Conservation (phyloP, 108 stramenopile genomes). For the Discostella stelligeroides region DNA sequence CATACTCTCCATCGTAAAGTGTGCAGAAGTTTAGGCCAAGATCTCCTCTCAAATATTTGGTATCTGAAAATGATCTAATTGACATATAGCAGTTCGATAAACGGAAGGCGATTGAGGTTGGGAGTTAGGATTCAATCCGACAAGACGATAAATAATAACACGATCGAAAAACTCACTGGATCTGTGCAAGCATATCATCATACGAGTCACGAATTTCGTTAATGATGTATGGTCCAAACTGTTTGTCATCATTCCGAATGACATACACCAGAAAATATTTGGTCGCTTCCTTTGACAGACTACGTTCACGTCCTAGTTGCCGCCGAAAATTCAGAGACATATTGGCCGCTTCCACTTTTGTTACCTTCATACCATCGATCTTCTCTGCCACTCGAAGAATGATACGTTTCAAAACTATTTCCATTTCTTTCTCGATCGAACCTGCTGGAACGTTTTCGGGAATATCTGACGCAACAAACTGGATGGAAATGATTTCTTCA, state of each 20-base stretch:
- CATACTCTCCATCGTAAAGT: conserved; percentile 20
- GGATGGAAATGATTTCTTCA: not conserved
- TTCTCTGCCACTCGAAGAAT: conserved; percentile 6
- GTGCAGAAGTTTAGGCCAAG: conserved; percentile 27
- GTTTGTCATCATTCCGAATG: conserved; percentile 7
- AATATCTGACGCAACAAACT: not conserved
- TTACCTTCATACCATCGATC: conserved; percentile 3
- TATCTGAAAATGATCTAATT: not conserved
- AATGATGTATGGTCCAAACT: conserved; percentile 31
- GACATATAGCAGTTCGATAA: not conserved
- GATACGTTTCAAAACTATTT: not conserved
- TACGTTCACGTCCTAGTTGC: not conserved
- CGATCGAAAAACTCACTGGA: conserved; percentile 17
- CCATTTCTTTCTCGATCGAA: not conserved
- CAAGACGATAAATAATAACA: too few species aligned
- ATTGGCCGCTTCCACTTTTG: conserved; percentile 8
- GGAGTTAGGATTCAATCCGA: too few species aligned
- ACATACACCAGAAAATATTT: conserved; percentile 31
- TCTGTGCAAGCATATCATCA: conserved; percentile 16
- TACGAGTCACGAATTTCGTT: conserved; percentile 28
- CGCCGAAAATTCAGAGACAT: not conserved
- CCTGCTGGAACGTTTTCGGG: not conserved
- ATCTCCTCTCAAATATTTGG: not conserved
- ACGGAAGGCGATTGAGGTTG: not conserved
- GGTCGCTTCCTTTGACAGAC: not conserved